Percentiles rank a stretch among this genome's conserved stretches.
Conservation (phyloP, 179 eudicot genomes). For the Nepenthes alata region DNA sequence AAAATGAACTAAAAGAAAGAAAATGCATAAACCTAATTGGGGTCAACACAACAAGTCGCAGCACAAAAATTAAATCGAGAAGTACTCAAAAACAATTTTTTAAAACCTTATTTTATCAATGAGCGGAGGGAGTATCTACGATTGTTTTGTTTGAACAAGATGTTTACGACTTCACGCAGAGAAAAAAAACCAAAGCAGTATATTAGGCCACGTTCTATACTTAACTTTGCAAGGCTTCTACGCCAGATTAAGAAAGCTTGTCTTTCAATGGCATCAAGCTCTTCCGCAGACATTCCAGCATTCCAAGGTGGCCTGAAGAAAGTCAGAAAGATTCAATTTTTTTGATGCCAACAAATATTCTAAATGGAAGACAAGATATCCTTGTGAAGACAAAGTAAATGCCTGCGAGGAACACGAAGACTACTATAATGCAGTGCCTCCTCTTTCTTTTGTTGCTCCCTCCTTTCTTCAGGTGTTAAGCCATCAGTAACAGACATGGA, state of each 20-base stretch:
- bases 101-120: too few species aligned
- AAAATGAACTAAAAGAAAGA: too few species aligned
- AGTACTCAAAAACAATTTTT: too few species aligned
- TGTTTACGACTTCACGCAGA: too few species aligned
- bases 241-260: constrained; percentile 80
- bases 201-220: constrained; percentile 4
- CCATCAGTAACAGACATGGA: constrained; percentile 38
- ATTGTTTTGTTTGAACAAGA: too few species aligned
- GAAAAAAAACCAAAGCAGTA: too few species aligned
- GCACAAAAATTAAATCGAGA: too few species aligned
- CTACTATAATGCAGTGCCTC: constrained; percentile 80
- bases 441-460: constrained; percentile 60
- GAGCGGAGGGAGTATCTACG: too few species aligned
- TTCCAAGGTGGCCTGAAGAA: constrained; percentile 80
- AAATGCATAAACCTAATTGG: too few species aligned
- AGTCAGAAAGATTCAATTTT: constrained; percentile 4
- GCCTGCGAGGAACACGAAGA: constrained; percentile 92
- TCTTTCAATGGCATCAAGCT: constrained; percentile 78
- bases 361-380: neutral
- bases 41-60: too few species aligned
- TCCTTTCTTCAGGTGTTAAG: constrained; percentile 51
- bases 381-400: constrained; percentile 10
- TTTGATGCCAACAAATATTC: neutral
- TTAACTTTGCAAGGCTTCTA: constrained; percentile 80
- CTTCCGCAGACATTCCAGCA: constrained; percentile 68